Evolutionary conservation across 345 rosid species (phyloP).

Genomic region (Rhizophora mangle): DNA sequence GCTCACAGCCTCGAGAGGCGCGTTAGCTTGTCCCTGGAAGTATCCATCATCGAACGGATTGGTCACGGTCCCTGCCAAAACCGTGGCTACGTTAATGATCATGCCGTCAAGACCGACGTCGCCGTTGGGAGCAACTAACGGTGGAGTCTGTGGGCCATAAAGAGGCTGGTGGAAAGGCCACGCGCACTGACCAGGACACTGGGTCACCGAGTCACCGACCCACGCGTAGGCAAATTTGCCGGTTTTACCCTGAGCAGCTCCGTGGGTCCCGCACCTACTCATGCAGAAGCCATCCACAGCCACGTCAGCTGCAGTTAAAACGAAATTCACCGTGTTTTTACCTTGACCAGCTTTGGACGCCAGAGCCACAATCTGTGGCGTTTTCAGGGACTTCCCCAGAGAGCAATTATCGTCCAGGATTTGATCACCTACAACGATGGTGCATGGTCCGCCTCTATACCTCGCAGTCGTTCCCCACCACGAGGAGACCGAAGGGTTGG

Average conservation of each 20-base stretch:
- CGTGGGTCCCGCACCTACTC: constrained; percentile 31
- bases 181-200: constrained; percentile 33
- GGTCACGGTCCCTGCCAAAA: constrained; percentile 30
- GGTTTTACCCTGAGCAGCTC: background rate
- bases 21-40: constrained; percentile 18
- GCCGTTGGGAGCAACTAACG: constrained; percentile 25
- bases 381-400: constrained; percentile 16
- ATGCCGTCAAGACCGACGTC: constrained; percentile 30
- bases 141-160: constrained; percentile 28
- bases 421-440: constrained; percentile 14
- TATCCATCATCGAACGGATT: constrained; percentile 28
- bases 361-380: background rate
- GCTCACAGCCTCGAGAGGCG: constrained; percentile 28
- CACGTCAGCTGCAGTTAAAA: constrained; percentile 23
- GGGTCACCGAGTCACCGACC: constrained; percentile 25
- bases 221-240: constrained; percentile 20
- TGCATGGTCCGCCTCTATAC: constrained; percentile 16
- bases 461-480: constrained; percentile 28
- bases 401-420: constrained; percentile 19
- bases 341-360: constrained; percentile 11
- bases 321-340: background rate
- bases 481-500: constrained; percentile 8
- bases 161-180: constrained; percentile 35
- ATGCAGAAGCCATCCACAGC: constrained; percentile 23
- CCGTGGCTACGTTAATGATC: constrained; percentile 26